Percentiles rank a stretch among this genome's conserved stretches.
Evolutionary conservation across 192 early-diverging fungal genomes (phyloP).

Genomic region (Gaertneriomyces semiglobifer): DNA sequence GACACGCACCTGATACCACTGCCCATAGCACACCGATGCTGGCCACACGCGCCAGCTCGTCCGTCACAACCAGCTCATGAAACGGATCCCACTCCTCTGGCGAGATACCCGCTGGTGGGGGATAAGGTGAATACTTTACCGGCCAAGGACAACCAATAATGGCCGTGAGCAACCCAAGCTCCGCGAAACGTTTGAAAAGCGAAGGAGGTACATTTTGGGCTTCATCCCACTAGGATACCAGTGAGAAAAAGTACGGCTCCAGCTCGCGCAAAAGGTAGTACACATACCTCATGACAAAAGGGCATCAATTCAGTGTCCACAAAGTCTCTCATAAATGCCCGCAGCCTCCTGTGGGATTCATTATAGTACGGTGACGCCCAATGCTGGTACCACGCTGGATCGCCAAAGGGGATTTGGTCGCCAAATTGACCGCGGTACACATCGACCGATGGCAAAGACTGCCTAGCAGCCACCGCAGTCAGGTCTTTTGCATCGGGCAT

Average conservation of each 20-base stretch:
- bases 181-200: slow-evolving; percentile 57
- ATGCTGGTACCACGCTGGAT: slow-evolving; percentile 68
- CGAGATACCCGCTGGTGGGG: slow-evolving; percentile 48
- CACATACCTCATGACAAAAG: slow-evolving; percentile 46
- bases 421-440: slow-evolving; percentile 40
- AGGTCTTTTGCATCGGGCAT: no score
- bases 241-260: background rate
- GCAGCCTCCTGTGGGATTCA: slow-evolving; percentile 52
- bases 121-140: slow-evolving; percentile 21
- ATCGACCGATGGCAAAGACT: background rate
- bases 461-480: background rate
- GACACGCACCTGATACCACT: slow-evolving; percentile 13
- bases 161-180: slow-evolving; percentile 60
- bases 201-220: slow-evolving; percentile 64
- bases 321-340: slow-evolving; percentile 55
- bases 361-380: slow-evolving; percentile 35
- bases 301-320: slow-evolving; percentile 73
- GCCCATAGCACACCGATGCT: slow-evolving; percentile 21
- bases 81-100: slow-evolving; percentile 63
- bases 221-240: slow-evolving; percentile 46
- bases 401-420: slow-evolving; percentile 63
- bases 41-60: slow-evolving; percentile 58
- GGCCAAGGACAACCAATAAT: slow-evolving; percentile 40
- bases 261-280: background rate
- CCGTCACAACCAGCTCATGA: slow-evolving; percentile 60